phyloP scores from a whole-genome alignment of 2,329 filamentous ascomycete genomes.

The Fusarium irregulare region DNA sequence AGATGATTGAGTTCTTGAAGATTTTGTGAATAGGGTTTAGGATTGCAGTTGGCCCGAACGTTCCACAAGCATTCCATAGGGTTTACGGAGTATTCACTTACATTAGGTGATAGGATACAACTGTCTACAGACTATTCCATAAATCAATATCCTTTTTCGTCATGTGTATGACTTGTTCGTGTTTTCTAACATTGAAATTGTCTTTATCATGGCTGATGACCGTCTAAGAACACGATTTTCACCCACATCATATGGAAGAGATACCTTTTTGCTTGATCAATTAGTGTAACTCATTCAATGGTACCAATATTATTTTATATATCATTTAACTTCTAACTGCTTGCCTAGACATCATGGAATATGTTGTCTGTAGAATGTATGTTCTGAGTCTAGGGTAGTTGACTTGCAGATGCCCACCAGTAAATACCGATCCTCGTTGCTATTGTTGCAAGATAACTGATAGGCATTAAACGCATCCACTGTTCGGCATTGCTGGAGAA shows the following conservation, averaged over 20 bases:
- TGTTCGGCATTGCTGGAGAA: background rate
- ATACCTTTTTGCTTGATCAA: background rate
- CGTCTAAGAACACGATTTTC: background rate
- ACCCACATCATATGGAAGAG: background rate
- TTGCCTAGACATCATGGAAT: background rate
- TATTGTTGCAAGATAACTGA: background rate
- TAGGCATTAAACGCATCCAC: background rate
- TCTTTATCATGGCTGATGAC: background rate
- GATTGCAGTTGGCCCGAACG: background rate
- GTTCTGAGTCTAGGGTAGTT: background rate
- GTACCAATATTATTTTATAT: background rate
- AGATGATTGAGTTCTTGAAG: too few species aligned
- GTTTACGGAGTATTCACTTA: background rate
- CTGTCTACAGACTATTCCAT: background rate
- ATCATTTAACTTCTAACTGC: background rate
- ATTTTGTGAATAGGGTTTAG: background rate
- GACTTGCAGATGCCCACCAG: background rate
- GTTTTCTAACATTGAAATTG: background rate
- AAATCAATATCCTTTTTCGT: background rate
- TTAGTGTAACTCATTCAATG: background rate
- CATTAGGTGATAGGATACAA: background rate
- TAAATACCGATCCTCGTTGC: background rate
- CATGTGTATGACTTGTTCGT: background rate
- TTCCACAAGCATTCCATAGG: slow-evolving; percentile 16
- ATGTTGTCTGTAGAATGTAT: background rate